Percentiles rank a stretch among this genome's conserved stretches.
Conservation (phyloP, 2,329 filamentous ascomycete genomes). For the Claviceps monticola region DNA sequence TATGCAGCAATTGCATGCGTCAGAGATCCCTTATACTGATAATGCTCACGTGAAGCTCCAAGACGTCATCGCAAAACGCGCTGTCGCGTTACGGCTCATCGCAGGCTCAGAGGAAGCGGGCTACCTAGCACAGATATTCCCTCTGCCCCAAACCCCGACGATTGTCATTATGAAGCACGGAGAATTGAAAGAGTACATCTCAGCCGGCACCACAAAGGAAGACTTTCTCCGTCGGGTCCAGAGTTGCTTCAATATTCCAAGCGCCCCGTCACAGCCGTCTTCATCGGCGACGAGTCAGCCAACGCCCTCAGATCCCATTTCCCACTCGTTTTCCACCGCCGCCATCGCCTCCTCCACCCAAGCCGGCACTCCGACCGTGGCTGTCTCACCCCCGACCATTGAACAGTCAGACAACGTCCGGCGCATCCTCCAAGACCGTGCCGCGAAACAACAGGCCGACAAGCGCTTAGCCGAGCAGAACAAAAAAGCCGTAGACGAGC, state of each 20-base stretch:
- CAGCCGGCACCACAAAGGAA: conserved; percentile 46
- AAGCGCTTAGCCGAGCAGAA: conserved; percentile 25
- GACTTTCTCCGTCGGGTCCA: conserved; percentile 43
- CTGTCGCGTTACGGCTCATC: conserved; percentile 55
- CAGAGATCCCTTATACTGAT: too few relatives aligned
- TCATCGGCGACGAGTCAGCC: conserved; percentile 6
- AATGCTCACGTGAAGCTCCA: conserved; percentile 29
- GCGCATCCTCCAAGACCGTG: conserved; percentile 35
- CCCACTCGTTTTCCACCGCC: conserved; percentile 3
- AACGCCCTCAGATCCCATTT: neutral
- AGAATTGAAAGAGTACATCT: conserved; percentile 63
- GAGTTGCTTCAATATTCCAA: conserved; percentile 18
- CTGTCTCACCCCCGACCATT: conserved; percentile 10
- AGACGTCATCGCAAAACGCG: conserved; percentile 42
- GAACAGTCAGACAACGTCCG: conserved; percentile 21
- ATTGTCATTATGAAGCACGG: conserved; percentile 71
- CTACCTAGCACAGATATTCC: conserved; percentile 71
- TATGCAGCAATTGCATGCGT: too few relatives aligned
- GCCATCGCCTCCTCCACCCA: neutral
- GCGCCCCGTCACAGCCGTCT: conserved; percentile 5
- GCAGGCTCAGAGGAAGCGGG: conserved; percentile 68
- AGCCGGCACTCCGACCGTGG: conserved; percentile 8
- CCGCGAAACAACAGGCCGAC: conserved; percentile 28
- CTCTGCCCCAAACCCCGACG: conserved; percentile 63
- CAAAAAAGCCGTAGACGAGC: conserved; percentile 34